Evolutionary conservation across 495 filamentous ascomycete genomes (phyloP), one percentile per base, ranked within the genome.

Genomic region (Podospora bellae-mahoneyi): DNA sequence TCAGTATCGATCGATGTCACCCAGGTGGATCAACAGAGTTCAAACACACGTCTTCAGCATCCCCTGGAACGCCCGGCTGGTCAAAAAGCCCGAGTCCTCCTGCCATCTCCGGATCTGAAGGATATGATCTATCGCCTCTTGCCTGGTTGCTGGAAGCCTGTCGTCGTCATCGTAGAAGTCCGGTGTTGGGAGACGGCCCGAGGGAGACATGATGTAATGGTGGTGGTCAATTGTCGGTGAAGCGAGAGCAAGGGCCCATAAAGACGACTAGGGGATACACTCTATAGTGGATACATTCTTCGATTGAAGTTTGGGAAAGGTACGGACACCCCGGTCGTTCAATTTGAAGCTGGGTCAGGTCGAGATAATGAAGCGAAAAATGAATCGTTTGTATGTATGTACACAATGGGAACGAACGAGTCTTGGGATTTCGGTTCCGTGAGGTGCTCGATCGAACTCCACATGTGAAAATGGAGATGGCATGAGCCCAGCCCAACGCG

Each of bases 81-180:
- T 48, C 39, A 48, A 2, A 16, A 48, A 48, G 2, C 39, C 39
- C 3, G 39, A 48, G 39, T 48, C 39, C 15, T 48, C 16, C n/a
- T 58, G n/a, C n/a, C n/a, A 26, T 58, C 55, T 58, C 55, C n/a
- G 55, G 55, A 58, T 58, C n/a, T 58, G n/a, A 7, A 58, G 16
- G 23, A 58, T 58, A n/a, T 58, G 55, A 1, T 58, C n/a, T 26
- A 19, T 58, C 5, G 55, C 55, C 23, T 58, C 55, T 18, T 58
- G n/a, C n/a, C n/a, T 20, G 55, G n/a, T 19, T 20, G n/a, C 55
- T n/a, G 55, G 55, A 58, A 58, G 39, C 39, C 39, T 48, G 39
- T 48, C 39, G 39, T 48, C 39, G 39, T 48, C 39, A 48, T 48
- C 10, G 15, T 48, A 16, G 3, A 9, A 48, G 6, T 48, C 39